A percentile compares a stretch with the other conserved stretches of the same genome.
phyloP scores from a whole-genome alignment of 345 rosid species.

The Populus davidiana region DNA sequence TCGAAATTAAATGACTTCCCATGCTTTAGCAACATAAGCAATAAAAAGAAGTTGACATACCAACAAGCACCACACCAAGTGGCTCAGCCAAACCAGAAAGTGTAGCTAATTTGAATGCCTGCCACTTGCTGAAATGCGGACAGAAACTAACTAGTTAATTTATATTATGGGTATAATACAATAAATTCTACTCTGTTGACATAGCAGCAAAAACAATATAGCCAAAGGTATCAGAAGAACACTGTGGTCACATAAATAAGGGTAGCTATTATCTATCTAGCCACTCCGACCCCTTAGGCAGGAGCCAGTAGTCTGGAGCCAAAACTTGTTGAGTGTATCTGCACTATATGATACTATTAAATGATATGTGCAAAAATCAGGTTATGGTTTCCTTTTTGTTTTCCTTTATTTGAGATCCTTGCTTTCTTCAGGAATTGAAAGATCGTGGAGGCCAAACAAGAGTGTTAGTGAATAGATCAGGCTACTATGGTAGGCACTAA shows the following conservation, averaged over 20 bases:
- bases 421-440: neutral
- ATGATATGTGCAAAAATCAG: neutral
- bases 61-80: slow-evolving; percentile 87
- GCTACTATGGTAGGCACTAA: too few relatives aligned
- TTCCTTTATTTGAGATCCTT: neutral
- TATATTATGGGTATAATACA: neutral
- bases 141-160: slow-evolving; percentile 13
- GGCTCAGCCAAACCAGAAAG: slow-evolving; percentile 98
- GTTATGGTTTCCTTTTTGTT: neutral
- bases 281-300: neutral
- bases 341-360: neutral
- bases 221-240: neutral
- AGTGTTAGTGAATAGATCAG: neutral
- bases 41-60: slow-evolving; percentile 38
- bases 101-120: slow-evolving; percentile 93
- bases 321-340: neutral
- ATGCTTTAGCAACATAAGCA: neutral
- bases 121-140: slow-evolving; percentile 83
- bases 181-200: neutral
- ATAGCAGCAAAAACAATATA: neutral
- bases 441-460: neutral
- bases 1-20: neutral
- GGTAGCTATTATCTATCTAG: neutral
- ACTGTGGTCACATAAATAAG: neutral
- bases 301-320: neutral